phyloP scores from a whole-genome alignment of 2,329 filamentous ascomycete species.

The Fusarium tanahbumbuense region DNA sequence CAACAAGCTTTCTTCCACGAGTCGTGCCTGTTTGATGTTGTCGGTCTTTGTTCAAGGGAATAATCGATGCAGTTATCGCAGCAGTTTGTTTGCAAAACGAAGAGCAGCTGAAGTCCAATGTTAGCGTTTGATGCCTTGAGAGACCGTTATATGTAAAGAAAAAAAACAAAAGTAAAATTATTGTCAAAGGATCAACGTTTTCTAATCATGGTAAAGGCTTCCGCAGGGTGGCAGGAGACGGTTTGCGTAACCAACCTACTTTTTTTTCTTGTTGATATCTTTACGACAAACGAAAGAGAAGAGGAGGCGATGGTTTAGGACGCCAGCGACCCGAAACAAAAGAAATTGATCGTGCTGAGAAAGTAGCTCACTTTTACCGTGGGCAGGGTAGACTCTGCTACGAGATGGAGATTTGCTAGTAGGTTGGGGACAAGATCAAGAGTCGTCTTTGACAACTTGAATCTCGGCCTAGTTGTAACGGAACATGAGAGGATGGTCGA shows the following conservation, averaged over 20 bases:
- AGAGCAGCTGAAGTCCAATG: conserved; percentile 22
- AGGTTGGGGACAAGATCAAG: conserved; percentile 45
- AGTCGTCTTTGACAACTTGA: conserved; percentile 50
- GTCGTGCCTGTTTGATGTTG: conserved; percentile 31
- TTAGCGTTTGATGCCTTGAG: conserved; percentile 19
- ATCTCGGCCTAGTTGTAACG: conserved; percentile 47
- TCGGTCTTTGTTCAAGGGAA: conserved; percentile 18
- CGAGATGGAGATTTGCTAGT: conserved; percentile 30
- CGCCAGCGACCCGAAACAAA: conserved; percentile 66
- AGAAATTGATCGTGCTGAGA: conserved; percentile 55
- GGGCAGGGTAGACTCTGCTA: conserved; percentile 50
- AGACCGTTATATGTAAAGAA: not conserved
- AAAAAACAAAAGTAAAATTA: not conserved
- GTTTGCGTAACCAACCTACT: conserved; percentile 36
- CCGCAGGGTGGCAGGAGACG: conserved; percentile 4
- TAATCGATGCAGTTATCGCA: conserved; percentile 12
- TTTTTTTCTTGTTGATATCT: conserved; percentile 43
- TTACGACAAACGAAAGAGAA: conserved; percentile 49
- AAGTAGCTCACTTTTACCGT: conserved; percentile 61
- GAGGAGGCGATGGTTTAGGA: conserved; percentile 57
- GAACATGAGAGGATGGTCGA: conserved; percentile 49
- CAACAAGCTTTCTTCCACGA: conserved; percentile 32
- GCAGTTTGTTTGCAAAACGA: conserved; percentile 27
- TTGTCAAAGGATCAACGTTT: not conserved
- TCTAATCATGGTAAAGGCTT: not conserved